Evolutionary conservation across 768 basidiomycete genomes (phyloP).

Genomic region (Xanthoconium stramineum): DNA sequence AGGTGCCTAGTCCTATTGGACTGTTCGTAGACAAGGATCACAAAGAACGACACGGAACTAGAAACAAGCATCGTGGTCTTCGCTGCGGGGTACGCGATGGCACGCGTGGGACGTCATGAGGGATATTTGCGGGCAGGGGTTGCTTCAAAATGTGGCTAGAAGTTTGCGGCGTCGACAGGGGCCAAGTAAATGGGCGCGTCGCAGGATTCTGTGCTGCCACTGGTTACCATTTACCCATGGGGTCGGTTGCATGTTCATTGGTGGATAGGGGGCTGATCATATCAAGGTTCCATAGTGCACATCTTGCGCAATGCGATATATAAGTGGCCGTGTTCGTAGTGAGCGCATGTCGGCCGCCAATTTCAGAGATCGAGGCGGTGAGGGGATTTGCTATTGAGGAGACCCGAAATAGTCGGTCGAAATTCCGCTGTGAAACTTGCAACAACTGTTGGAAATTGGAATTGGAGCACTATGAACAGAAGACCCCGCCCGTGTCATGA

Average conservation of each 20-base stretch:
- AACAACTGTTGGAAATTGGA: background rate
- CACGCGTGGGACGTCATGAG: conserved; percentile 30
- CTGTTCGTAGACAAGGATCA: background rate
- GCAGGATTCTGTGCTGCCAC: no score
- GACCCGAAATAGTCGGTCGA: background rate
- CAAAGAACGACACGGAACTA: conserved; percentile 21
- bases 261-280: background rate
- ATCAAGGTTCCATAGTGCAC: conserved; percentile 1
- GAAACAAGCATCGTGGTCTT: conserved; percentile 23
- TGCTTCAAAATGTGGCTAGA: no score
- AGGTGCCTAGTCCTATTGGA: conserved; percentile 14
- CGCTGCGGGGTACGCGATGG: conserved; percentile 8
- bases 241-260: background rate
- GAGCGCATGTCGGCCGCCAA: background rate
- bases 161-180: no score
- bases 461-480: background rate
- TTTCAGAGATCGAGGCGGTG: conserved; percentile 2
- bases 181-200: no score
- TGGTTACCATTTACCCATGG: no score
- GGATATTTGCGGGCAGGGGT: conserved; percentile 1
- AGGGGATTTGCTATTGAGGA: background rate
- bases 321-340: background rate
- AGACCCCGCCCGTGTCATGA: background rate
- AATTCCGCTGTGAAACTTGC: background rate
- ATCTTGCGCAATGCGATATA: background rate